Evolutionary conservation across 495 filamentous ascomycete species (phyloP).

Genomic region (Tuber calosporum): DNA sequence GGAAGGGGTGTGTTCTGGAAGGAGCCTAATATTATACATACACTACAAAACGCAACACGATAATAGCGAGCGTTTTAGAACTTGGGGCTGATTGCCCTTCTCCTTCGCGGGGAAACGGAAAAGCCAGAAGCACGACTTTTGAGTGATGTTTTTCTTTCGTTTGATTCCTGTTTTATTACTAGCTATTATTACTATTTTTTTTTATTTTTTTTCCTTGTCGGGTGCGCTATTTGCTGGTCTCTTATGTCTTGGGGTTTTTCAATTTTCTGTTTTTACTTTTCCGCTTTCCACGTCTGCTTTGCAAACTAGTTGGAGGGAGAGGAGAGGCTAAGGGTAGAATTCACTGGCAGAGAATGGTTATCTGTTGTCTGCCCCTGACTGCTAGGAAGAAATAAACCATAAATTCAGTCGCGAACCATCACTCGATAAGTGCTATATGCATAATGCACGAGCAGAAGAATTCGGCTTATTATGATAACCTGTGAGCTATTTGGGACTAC

Average conservation of each 20-base stretch:
- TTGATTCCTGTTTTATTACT: slow-evolving; percentile 17
- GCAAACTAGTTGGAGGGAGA: neutral
- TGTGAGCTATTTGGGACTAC: neutral
- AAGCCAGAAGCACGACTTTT: slow-evolving; percentile 10
- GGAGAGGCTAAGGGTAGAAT: neutral
- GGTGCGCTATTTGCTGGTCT: slow-evolving; percentile 25
- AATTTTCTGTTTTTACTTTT: slow-evolving; percentile 9
- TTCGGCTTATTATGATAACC: neutral
- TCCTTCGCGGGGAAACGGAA: slow-evolving; percentile 3
- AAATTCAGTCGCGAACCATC: neutral
- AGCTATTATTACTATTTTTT: slow-evolving; percentile 25
- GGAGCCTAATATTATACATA: slow-evolving; percentile 10
- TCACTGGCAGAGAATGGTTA: neutral
- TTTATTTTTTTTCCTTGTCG: slow-evolving; percentile 19
- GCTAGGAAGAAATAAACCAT: neutral
- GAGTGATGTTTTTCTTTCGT: slow-evolving; percentile 20
- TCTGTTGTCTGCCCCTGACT: neutral
- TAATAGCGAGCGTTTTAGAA: slow-evolving; percentile 19
- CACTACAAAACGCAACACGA: slow-evolving; percentile 22
- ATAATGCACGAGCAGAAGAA: neutral
- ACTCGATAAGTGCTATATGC: neutral
- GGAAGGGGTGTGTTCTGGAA: slow-evolving; percentile 8
- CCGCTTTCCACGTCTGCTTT: neutral
- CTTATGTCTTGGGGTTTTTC: slow-evolving; percentile 20
- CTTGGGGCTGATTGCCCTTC: slow-evolving; percentile 9